Percentiles rank a stretch among this genome's conserved stretches.
Evolutionary conservation across 345 rosid genomes (phyloP).

Genomic region (Lumnitzera littorea): DNA sequence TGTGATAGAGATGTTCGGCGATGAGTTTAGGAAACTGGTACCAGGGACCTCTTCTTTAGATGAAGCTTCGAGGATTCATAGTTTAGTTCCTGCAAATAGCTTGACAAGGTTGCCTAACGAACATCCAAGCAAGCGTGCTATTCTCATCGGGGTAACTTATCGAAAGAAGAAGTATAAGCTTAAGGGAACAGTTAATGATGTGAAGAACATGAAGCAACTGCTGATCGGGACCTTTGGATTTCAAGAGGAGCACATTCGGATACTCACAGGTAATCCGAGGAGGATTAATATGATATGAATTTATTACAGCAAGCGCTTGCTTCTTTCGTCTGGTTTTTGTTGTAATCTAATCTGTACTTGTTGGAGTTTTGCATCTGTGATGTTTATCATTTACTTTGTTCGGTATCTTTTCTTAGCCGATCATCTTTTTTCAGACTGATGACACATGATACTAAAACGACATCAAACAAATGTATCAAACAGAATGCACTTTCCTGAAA

Average conservation of each 20-base stretch:
- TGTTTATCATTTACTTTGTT: too few species aligned
- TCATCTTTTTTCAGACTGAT: too few species aligned
- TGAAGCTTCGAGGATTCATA: background rate
- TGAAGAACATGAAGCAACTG: slow-evolving; percentile 31
- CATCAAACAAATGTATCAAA: too few species aligned
- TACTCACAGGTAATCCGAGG: slow-evolving; percentile 37
- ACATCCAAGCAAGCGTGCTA: slow-evolving; percentile 30
- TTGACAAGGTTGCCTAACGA: background rate
- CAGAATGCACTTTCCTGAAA: too few species aligned
- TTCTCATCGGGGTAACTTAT: slow-evolving; percentile 46
- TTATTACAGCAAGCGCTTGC: too few species aligned
- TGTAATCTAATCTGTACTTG: too few species aligned
- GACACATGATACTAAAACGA: too few species aligned
- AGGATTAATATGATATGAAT: background rate
- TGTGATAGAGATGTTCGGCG: background rate
- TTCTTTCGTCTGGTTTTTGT: too few species aligned
- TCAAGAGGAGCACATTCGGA: slow-evolving; percentile 18
- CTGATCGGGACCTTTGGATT: slow-evolving; percentile 24
- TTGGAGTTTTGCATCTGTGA: too few species aligned
- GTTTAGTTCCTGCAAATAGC: background rate
- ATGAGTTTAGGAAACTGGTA: background rate
- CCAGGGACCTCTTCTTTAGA: background rate
- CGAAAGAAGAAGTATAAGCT: slow-evolving; percentile 30
- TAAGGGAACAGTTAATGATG: slow-evolving; percentile 46
- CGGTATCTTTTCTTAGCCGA: too few species aligned